phyloP scores from a whole-genome alignment of 2,329 filamentous ascomycete species.

The Byssoonygena ceratinophila region DNA sequence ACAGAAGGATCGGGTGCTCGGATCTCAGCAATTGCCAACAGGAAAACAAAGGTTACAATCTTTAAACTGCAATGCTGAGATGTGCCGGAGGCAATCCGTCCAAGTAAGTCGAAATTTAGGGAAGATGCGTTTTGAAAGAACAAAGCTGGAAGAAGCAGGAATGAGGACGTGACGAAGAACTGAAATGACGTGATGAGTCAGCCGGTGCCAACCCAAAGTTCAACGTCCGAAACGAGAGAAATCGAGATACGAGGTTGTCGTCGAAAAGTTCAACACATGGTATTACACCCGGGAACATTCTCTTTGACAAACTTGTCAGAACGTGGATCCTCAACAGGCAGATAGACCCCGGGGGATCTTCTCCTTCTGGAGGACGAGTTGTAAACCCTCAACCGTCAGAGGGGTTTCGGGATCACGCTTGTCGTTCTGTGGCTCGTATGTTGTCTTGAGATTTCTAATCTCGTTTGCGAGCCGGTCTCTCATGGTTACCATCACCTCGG shows the following conservation, averaged over 20 bases:
- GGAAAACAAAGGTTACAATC: not conserved
- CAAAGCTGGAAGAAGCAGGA: not conserved
- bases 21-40: not conserved
- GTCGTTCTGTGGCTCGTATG: constrained; percentile 3
- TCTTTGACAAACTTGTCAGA: not conserved
- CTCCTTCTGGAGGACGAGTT: constrained; percentile 7
- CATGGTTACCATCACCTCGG: constrained; percentile 2
- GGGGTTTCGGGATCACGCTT: constrained; percentile 4
- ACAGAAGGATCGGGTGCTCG: not conserved
- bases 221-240: not conserved
- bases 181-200: not conserved
- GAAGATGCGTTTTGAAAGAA: not conserved
- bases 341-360: not conserved
- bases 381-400: not conserved
- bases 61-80: not conserved
- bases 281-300: not conserved
- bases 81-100: not conserved
- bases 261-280: not conserved
- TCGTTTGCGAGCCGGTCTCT: constrained; percentile 9
- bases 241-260: not conserved
- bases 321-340: not conserved
- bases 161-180: not conserved
- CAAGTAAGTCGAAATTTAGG: not conserved
- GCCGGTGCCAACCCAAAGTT: not conserved
- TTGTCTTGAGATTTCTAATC: constrained; percentile 1